Base-by-base conservation (phyloP, 208 protist genomes). In the Acanthamoeba sp. region DNA sequence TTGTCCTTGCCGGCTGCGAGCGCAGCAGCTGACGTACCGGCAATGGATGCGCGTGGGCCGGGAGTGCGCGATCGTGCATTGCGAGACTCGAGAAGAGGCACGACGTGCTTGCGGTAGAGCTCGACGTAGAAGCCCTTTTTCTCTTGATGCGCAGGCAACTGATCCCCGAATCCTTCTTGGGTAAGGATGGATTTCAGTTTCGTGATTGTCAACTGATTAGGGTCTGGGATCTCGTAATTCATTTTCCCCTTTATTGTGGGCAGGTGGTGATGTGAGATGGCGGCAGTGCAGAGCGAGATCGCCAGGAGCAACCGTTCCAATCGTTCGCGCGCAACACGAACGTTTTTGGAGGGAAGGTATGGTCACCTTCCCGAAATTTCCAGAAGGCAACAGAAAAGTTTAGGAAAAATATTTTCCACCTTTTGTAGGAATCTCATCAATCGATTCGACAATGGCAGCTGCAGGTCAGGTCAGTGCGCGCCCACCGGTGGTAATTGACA, bases 151-250 rank as follows among this genome's bases (percentile, higher is more conserved):
- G 80, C 29, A 6, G 80, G 80, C 24, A 88, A 29, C 14, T 57
- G 80, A 18, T 88, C 80, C 27, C 80, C 80, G 29, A 88, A 88
- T 2, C 80, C 80, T 1, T 88, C 24, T 34, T 64, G 80, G 4
- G 38, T 32, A 24, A 88, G 24, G 29, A 88, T 55, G n/a, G 80
- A 88, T 88, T 88, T 88, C 24, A 88, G 80, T 40, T 88, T 88
- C 38, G 42, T 6, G 52, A 88, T 88, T 7, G 80, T 88, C 27
- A 88, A 62, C 18, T 20, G 7, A 6, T 88, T 57, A 20, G 80
- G 80, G n/a, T 88, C 80, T 20, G 80, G 48, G 4, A 88, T 57
- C 36, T 88, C 16, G 20, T 88, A 88, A 16, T 32, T 78, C 69
- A 78, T 78, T 64, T 24, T 64, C 0, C 0, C 0, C 2, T 62